A percentile compares a stretch with the other conserved stretches of the same genome.
These are phyloP conservation scores for Neurospora tetrasperma DNA, from an alignment of 495 filamentous ascomycete species.

Conservation along the genomic window DNA sequence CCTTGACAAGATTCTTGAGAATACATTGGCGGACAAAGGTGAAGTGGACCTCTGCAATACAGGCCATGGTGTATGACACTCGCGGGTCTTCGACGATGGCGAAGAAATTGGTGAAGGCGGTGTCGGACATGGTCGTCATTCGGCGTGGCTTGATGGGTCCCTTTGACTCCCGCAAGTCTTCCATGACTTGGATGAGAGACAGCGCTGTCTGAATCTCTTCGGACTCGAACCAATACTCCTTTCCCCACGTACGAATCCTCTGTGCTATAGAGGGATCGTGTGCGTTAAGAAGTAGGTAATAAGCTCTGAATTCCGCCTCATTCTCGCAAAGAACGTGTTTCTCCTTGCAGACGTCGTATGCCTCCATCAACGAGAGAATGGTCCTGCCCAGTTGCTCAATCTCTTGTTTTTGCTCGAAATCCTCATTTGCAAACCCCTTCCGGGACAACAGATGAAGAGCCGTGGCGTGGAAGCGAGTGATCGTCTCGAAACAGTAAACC, in stretches of 20 bases:
- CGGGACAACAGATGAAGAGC: conserved; percentile 74
- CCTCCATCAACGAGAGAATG: conserved; percentile 75
- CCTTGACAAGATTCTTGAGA: conserved; percentile 55
- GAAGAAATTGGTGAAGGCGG: conserved; percentile 65
- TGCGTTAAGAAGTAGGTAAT: conserved; percentile 77
- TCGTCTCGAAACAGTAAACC: conserved; percentile 77
- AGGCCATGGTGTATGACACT: conserved; percentile 86
- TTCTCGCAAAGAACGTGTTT: conserved; percentile 45
- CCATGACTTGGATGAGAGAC: conserved; percentile 29
- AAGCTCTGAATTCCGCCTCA: conserved; percentile 84
- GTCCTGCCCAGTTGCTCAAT: conserved; percentile 85
- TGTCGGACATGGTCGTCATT: conserved; percentile 41
- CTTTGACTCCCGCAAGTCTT: conserved; percentile 22
- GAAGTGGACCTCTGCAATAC: conserved; percentile 87
- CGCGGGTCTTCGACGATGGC: conserved; percentile 54
- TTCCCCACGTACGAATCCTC: conserved; percentile 66
- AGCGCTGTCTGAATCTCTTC: conserved; percentile 37
- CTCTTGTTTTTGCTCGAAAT: conserved; percentile 84
- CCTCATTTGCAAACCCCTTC: conserved; percentile 48
- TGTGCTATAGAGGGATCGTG: conserved; percentile 66
- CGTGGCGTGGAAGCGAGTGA: conserved; percentile 83
- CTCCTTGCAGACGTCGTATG: conserved; percentile 65
- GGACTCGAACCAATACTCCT: conserved; percentile 58
- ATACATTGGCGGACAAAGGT: conserved; percentile 66
- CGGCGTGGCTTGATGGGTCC: conserved; percentile 28